Evolutionary conservation across 345 rosid species (phyloP).

Genomic region (Sonneratia caseolaris): DNA sequence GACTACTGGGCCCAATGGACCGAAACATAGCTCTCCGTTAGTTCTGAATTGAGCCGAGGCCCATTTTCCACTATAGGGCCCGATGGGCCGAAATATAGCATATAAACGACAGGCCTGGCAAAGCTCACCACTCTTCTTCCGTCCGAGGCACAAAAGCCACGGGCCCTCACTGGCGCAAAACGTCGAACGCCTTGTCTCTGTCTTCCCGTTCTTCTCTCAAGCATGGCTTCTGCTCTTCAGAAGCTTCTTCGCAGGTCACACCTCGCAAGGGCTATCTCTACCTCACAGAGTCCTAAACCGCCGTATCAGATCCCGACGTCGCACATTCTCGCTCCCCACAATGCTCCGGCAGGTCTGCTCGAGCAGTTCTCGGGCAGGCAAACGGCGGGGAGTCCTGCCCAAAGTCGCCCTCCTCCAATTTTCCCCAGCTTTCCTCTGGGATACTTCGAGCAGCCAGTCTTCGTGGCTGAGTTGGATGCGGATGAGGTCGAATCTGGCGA

Average conservation of each 20-base stretch:
- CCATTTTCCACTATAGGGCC: background rate
- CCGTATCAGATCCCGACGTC: background rate
- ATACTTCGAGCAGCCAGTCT: conserved; percentile 15
- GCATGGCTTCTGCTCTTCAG: conserved; percentile 16
- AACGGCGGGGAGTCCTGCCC: conserved; percentile 7
- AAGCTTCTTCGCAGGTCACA: conserved; percentile 15
- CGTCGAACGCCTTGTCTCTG: conserved; percentile 2
- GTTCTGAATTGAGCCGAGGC: too few species aligned
- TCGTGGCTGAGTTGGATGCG: conserved; percentile 14
- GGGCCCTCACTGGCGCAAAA: background rate
- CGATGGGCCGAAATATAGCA: background rate
- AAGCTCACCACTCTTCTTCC: background rate
- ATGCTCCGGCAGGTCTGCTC: background rate
- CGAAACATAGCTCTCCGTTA: too few species aligned
- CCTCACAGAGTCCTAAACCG: conserved; percentile 6
- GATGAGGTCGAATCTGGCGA: conserved; percentile 11
- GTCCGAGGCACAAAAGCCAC: background rate
- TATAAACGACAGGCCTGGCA: background rate
- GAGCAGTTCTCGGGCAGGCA: conserved; percentile 6
- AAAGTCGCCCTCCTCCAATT: conserved; percentile 5
- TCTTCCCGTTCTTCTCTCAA: background rate
- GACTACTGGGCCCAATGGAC: background rate
- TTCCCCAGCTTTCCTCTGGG: conserved; percentile 39
- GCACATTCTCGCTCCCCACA: background rate
- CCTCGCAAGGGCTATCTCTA: conserved; percentile 3